Evolutionary conservation across 805 yeast genomes (phyloP), one percentile per base, ranked within the genome.

Genomic region (Barnettozyma sp.): DNA sequence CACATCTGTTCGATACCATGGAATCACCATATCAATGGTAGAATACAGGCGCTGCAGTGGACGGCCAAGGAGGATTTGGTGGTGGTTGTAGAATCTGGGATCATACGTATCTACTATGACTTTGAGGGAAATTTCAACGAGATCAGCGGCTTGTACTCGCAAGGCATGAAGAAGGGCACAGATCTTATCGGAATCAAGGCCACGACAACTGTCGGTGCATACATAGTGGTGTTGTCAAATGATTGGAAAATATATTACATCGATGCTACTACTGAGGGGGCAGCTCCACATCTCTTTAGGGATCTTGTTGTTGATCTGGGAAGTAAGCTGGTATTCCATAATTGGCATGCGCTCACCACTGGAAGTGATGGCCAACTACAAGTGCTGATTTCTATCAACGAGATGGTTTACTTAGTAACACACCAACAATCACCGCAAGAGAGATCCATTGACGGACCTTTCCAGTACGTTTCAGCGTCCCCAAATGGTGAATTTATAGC

Each of bases 81-180:
- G 9, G 72, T 81, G 10, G 70, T 80, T 1, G 54, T 77, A 24
- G 66, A 63, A 22, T 60, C 63, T 33, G 80, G 81, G 6, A 62
- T 58, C 20, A 71, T 68, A 17, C 61, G 94, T 19, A 59, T 67
- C 19, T 83, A 82, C 55, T 57, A 65, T 27, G 87, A 82, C 48
- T 75, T 81, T 43, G 72, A 73, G 15, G 82, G 84, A 4, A 78
- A 73, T 30, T 84, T 82, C 52, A 65, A 66, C 32, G 85, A 78
- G 46, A 34, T 33, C 16, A 33, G 40, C 16, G 27, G 30, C 9
- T 34, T 27, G 4, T 13, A n/a, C 14, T n/a, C 15, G 8, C 68
- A 65, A 45, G 53, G 56, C 13, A 41, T 72, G 5, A 62, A 63
- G 2, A 43, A 49, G 14, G 58, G 55, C 5, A 56, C 63, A 0